phyloP scores from a whole-genome alignment of 2,329 filamentous ascomycete species.

The Cadophora malorum region DNA sequence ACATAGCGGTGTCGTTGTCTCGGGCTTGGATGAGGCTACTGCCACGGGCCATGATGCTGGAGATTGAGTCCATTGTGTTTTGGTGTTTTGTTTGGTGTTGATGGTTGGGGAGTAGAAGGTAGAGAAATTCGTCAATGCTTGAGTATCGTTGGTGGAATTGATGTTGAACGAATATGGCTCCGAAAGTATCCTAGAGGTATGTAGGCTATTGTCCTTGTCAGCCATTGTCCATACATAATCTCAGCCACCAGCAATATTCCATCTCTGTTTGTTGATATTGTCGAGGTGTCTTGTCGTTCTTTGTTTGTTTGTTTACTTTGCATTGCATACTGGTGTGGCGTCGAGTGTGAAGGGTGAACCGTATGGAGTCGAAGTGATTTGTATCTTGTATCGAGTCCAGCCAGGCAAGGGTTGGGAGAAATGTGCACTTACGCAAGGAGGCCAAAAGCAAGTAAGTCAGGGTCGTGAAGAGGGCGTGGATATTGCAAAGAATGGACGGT shows the following conservation, averaged over 20 bases:
- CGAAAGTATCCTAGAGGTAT: constrained; percentile 23
- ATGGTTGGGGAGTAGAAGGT: constrained; percentile 16
- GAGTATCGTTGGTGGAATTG: constrained; percentile 13
- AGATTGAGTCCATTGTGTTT: constrained; percentile 38
- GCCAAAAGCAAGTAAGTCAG: constrained; percentile 27
- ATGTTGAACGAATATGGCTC: constrained; percentile 13
- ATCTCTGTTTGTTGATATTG: constrained; percentile 2
- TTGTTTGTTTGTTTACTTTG: neutral
- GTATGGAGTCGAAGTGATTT: neutral
- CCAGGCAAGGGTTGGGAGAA: neutral
- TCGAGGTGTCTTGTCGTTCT: neutral
- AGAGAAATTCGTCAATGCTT: constrained; percentile 27
- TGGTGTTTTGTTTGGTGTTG: constrained; percentile 6
- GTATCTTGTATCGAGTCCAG: neutral
- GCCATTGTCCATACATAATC: constrained; percentile 13
- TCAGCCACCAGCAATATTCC: neutral
- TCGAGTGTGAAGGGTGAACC: neutral
- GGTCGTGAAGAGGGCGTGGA: constrained; percentile 17
- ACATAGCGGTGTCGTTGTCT: constrained; percentile 55
- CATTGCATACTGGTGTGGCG: neutral
- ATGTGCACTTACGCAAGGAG: constrained; percentile 37
- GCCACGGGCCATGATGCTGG: constrained; percentile 46
- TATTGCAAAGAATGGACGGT: constrained; percentile 40
- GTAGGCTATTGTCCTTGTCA: constrained; percentile 19
- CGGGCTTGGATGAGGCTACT: constrained; percentile 55